Evolutionary conservation across 495 filamentous ascomycete species (phyloP), one percentile per base, ranked within the genome.

Genomic region (Pseudotulostoma volvatum): DNA sequence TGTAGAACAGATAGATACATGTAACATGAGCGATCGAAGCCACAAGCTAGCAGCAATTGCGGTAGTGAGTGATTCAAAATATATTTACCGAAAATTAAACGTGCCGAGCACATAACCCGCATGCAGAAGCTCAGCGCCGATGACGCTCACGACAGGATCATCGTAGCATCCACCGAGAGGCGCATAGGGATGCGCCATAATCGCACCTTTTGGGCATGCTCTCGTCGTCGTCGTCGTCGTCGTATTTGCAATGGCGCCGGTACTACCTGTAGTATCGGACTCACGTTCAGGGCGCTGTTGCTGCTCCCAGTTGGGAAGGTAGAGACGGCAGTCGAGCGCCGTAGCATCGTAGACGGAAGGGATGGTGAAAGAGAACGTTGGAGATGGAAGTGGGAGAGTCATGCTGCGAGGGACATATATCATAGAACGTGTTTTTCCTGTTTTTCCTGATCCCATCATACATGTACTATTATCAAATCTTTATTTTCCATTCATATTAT

Each of bases 141-240:
- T 53, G 16, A 72, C 59, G 20, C 70, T 58, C 9, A 97, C 82
- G 15, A 92, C 67, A 0, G 69, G 68, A 45, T 96, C 85, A 52
- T 95, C 81, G 53, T 76, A 88, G 60, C 64, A 78, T 3, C 90
- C 90, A 8, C 90, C 90, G 4, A 96, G 61, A 0, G 81, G 73
- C 14, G 85, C 84, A 44, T 95, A 97, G 0, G 90, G 87, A 55
- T 96, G 90, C 0, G 87, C 88, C 17, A 97, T 53, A 15, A 95
- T 69, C 2, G 84, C 87, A 8, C 75, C 80, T 41, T 68, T 69
- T 36, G 62, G 61, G 7, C 41, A 47, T 66, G 68, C 69, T 15
- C 47, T 31, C n/a, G 48, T 18, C 33, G 41, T 4, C 13, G 32
- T 31, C n/a, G n/a, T n/a, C n/a, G n/a, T n/a, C n/a, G n/a, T n/a